Base-by-base conservation (phyloP, 306 rosid species). In the Ceratonia siliqua region DNA sequence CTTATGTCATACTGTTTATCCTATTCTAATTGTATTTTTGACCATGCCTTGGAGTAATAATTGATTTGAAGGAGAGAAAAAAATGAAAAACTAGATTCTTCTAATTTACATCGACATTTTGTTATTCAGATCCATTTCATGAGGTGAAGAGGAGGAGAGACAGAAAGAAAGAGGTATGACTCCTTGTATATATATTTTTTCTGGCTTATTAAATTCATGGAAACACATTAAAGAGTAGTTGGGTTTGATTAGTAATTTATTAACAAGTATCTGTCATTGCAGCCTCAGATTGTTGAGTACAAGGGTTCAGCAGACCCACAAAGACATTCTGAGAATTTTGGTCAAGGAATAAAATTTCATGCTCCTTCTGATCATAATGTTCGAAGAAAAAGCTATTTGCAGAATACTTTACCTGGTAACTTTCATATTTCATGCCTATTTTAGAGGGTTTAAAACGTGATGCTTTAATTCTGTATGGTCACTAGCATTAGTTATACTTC, bases 121-220 rank as follows among this genome's bases (percentile, higher is more conserved):
- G 69, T 74, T 74, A 42, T 53, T 41, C 85, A 92, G 97, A 91
- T 79, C 87, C 97, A 48, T 94, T 94, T 76, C 98, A 86, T 80
- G 92, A 88, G 83, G 98, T 94, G 84, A 94, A 80, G 92, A 91
- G 97, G 76, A 91, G 88, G 85, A 89, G 90, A 72, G 97, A 94
- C 74, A 87, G 89, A 82, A 88, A 83, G 77, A 94, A 91, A 83
- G 98, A 91, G 96, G 94, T 89, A 79, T 39, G 21, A 13, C 50
- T 38, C 24, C 61, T 13, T 25, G 54, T 61, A 35, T 35, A 18
- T 8, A 28, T 62, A 66, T 68, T 20, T 5, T n/a, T 38, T 27
- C 45, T 42, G 38, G 62, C 15, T 38, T 59, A 28, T 79, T 79
- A 14, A 67, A 58, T 58, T 6, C 4, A 27, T 14, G 39, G 45